phyloP scores from a whole-genome alignment of 768 basidiomycete species.

The Clathrus columnatus region DNA sequence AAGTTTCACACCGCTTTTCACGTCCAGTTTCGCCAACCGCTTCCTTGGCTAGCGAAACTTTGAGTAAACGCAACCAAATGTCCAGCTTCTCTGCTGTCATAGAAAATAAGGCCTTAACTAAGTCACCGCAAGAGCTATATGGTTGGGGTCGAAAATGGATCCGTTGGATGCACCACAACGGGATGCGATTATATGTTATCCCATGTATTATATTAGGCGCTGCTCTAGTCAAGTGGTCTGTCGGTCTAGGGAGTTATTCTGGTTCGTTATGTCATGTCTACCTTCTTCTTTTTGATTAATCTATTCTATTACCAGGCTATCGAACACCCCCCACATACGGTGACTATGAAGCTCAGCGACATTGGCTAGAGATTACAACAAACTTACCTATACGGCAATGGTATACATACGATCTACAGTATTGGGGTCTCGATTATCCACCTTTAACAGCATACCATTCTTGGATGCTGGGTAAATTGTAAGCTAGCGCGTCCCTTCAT shows the following conservation, averaged over 20 bases:
- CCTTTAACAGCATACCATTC: conserved; percentile 87
- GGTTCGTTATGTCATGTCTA: conserved; percentile 38
- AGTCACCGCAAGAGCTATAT: conserved; percentile 18
- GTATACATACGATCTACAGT: conserved; percentile 83
- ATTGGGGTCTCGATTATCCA: conserved; percentile 96
- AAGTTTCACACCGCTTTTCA: conserved; percentile 39
- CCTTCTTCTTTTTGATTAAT: neutral
- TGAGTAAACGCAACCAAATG: conserved; percentile 6
- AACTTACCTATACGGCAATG: conserved; percentile 69
- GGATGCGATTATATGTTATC: conserved; percentile 50
- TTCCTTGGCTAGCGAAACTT: neutral
- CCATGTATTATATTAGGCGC: conserved; percentile 46
- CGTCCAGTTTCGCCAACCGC: conserved; percentile 35
- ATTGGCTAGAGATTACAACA: conserved; percentile 89
- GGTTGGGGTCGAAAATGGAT: conserved; percentile 57
- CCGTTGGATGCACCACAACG: conserved; percentile 71
- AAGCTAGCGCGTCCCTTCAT: conserved; percentile 18
- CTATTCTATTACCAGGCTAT: conserved; percentile 38
- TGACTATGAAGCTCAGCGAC: conserved; percentile 89
- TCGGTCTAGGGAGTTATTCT: conserved; percentile 75
- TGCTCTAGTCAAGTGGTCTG: conserved; percentile 53
- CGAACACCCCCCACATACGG: conserved; percentile 77
- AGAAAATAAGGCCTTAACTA: conserved; percentile 8
- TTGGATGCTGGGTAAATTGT: conserved; percentile 76
- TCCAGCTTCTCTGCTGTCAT: conserved; percentile 10